Base-by-base conservation (phyloP, 2,329 filamentous ascomycete genomes). In the Calonectria pseudoreteaudii region DNA sequence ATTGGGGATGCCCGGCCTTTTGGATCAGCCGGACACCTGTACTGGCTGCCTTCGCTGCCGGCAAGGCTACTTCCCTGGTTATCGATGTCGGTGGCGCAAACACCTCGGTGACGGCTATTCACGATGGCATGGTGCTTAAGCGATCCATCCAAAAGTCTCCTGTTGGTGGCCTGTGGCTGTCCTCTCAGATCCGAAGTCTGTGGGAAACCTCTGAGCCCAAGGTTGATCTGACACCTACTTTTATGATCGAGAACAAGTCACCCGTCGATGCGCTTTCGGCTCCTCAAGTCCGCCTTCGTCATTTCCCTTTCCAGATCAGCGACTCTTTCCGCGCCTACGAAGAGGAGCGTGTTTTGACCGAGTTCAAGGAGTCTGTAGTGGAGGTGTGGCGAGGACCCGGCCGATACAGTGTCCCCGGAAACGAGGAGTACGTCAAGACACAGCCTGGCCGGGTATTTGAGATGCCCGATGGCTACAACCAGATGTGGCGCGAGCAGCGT, bases 311-410 rank as follows among this genome's bases (percentile, higher is more conserved):
- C 83, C 80, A 90, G 80, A 87, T 93, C 75, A 85, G 86, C 79
- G 89, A 91, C 34, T 95, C 94, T 1, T 98, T 96, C 90, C 92
- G 94, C 73, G 88, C 89, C 23, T 93, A 96, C 77, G 93, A 98
- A 85, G 96, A 99, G 87, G 97, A 98, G 84, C 94, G 96, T 68
- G 93, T 98, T 52, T 87, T 99, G 71, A 95, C 95, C 47, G 95
- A 98, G 83, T 99, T 98, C 91, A 99, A 99, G 87, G 97, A 99
- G 86, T 97, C 94, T 23, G 95, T 98, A 20, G 95, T 98, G 34
- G 95, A 98, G 86, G 92, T 96, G 18, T 99, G 97, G 96, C 91
- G 92, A 31, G 95, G 95, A 0, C 94, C 94, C 0, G 93, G 93
- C 73, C 90, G 92, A 74, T 92, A 95, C 80, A 84, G 85, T 52